These are phyloP conservation scores for Sphagnum tenellum DNA, from an alignment of 225 moss, liverwort and hornwort genomes.

Conservation along the genomic window DNA sequence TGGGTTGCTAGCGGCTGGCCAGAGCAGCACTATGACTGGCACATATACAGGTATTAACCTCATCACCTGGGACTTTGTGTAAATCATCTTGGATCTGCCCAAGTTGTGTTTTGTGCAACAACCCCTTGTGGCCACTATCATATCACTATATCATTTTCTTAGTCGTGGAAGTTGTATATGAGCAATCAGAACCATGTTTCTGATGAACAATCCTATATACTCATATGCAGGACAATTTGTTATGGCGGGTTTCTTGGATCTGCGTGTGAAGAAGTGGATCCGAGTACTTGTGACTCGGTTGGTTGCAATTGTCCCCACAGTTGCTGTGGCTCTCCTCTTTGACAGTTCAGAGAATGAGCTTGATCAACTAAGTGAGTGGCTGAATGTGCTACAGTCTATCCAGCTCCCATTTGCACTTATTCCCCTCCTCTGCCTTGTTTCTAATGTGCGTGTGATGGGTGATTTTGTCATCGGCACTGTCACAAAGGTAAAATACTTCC, in stretches of 20 bases:
- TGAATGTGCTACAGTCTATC: constrained; percentile 83
- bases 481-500: constrained; percentile 37
- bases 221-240: constrained; percentile 66
- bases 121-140: no score
- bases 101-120: no score
- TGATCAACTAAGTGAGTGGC: constrained; percentile 84
- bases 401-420: constrained; percentile 89
- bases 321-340: constrained; percentile 69
- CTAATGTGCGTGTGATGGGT: constrained; percentile 68
- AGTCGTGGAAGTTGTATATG: no score
- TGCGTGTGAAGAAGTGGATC: constrained; percentile 85
- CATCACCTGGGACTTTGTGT: no score
- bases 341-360: constrained; percentile 73
- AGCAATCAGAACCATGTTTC: no score
- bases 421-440: constrained; percentile 69
- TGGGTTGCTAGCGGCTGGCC: constrained; percentile 82
- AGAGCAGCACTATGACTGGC: constrained; percentile 97
- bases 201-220: no score
- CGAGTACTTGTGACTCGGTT: constrained; percentile 73
- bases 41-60: constrained; percentile 52
- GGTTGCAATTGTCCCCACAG: constrained; percentile 78
- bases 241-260: constrained; percentile 77
- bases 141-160: no score
- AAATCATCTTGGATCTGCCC: no score
- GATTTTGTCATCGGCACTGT: constrained; percentile 47